Base-by-base conservation (phyloP, 345 rosid genomes). In the Mallotus nudiflorus region DNA sequence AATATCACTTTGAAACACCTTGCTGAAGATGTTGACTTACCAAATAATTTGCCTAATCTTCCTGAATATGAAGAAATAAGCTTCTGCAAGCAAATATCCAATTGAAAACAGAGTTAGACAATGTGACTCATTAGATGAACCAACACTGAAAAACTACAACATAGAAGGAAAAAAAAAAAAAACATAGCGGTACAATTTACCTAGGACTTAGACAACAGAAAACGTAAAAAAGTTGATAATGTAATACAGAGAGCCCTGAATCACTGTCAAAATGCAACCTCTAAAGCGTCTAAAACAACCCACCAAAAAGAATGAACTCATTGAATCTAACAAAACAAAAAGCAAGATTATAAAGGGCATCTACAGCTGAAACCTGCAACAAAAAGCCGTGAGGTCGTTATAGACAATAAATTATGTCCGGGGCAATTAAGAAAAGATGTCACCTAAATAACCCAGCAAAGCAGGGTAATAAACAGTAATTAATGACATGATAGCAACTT, bases 1-100 rank as follows among this genome's bases (percentile, higher is more conserved):
- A 95, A 90, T 73, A 95, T 80, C 65, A 95, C 87, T 71, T 92
- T 95, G 45, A 86, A 79, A 69, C 77, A 77, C 52, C 83, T 73
- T 57, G 71, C 46, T 37, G 81, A 63, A 49, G 69, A 66, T 13
- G 77, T 73, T 52, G 93, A 87, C 78, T 83, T 88, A 29, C 92
- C 86, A 66, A 89, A 81, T 57, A 92, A 70, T 76, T 76, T 88
- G 79, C 84, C 76, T 39, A 95, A 72, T 75, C 84, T 87, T 35
- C 88, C 89, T 5, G 93, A 90, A 71, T 85, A 86, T 0, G 79
- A 67, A 66, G 88, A 84, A 42, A 95, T 68, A 46, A 90, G 85
- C 81, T 69, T 80, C 97, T 95, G 96, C 79, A 79, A 42, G 11
- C 46, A 42, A 42, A 70, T 27, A 69, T 46, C 58, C 70, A 73